Base-by-base conservation (phyloP, 2,329 filamentous ascomycete species). In the Harringtonia aguacate region DNA sequence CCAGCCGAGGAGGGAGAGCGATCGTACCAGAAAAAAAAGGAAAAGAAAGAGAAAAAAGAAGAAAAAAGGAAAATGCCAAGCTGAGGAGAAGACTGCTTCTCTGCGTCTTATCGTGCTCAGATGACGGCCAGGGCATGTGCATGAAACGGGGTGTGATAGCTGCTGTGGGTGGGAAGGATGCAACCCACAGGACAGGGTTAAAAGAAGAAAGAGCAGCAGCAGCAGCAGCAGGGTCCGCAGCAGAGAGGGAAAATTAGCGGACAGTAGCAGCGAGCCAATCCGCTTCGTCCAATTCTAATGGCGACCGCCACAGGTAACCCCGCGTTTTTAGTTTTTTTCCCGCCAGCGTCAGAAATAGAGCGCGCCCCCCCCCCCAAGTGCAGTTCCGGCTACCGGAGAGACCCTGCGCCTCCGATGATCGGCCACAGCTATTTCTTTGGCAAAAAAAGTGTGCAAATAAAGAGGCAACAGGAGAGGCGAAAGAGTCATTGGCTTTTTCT, bases 211-310 rank as follows among this genome's bases (percentile, higher is more conserved):
- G 24, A 27, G 24, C 24, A 27, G 13, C 30, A 7, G 15, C 12
- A 24, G 33, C 36, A 20, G 29, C 18, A 34, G n/a, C n/a, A 18
- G 21, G n/a, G 36, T 21, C 21, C 9, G 14, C 28, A n/a, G 28
- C 28, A 24, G 22, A 31, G 18, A 36, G 40, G 17, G 33, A 39
- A 29, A 12, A 18, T 14, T 12, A 30, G 22, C 18, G 24, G 28
- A 28, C 17, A 2, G n/a, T n/a, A n/a, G 29, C 17, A 29, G 17
- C 21, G n/a, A 43, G 41, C 48, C 48, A 50, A 50, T 50, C 39
- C 43, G 35, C 43, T 36, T 18, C 21, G 24, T 30, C 42, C 43
- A 50, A 46, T 50, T 45, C 45, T 34, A 50, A 48, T 47, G 46
- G 33, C 24, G 27, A 15, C 21, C 14, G 43, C 31, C 37, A 44